Conservation (phyloP, 495 filamentous ascomycete species). For the Chlorociboria aeruginascens region DNA sequence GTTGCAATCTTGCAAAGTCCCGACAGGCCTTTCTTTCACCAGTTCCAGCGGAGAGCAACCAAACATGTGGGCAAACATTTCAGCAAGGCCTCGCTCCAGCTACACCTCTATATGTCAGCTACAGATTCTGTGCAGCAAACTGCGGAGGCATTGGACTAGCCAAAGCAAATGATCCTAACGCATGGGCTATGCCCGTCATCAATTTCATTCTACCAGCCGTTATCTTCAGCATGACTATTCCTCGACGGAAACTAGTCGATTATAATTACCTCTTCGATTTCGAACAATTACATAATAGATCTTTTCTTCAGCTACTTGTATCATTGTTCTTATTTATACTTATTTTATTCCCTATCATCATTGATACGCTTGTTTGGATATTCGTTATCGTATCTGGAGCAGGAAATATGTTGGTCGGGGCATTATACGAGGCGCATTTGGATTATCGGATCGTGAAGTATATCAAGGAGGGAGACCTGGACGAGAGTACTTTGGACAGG, state of each 20-base stretch:
- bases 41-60: background rate
- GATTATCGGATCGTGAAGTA: constrained; percentile 7
- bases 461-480: background rate
- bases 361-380: constrained; percentile 11
- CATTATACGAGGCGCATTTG: constrained; percentile 6
- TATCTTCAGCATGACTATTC: constrained; percentile 23
- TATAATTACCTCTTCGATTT: constrained; percentile 10
- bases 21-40: background rate
- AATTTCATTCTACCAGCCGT: constrained; percentile 20
- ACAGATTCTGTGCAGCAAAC: constrained; percentile 7
- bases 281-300: background rate
- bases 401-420: constrained; percentile 8
- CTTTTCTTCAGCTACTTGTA: constrained; percentile 1
- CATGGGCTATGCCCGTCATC: constrained; percentile 13
- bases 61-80: constrained; percentile 6
- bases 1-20: constrained; percentile 3
- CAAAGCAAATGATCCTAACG: constrained; percentile 1
- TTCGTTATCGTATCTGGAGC: constrained; percentile 7
- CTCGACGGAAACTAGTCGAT: constrained; percentile 15
- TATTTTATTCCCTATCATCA: constrained; percentile 5
- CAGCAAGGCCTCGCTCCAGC: background rate
- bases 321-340: constrained; percentile 3
- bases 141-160: constrained; percentile 14
- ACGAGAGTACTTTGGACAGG: background rate
- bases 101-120: background rate